These are phyloP conservation scores for Pythium aristosporum DNA, from an alignment of 352 stramenopile species.

Conservation along the genomic window DNA sequence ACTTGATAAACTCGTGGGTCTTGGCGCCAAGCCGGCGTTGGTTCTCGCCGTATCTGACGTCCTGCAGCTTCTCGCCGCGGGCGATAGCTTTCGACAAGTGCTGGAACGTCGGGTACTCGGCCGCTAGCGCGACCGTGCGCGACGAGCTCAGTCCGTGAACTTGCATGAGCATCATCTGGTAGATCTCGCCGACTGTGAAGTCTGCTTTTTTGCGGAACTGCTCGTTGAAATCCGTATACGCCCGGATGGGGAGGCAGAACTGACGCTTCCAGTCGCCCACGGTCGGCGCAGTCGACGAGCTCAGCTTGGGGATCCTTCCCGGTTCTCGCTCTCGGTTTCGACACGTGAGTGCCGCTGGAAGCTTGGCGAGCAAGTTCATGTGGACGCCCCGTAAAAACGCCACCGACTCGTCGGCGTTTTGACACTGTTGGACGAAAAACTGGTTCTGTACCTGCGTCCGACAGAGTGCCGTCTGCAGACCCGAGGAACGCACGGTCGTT, in stretches of 20 bases:
- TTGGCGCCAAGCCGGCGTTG: slow-evolving; percentile 25
- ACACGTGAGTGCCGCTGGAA: slow-evolving; percentile 36
- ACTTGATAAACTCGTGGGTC: slow-evolving; percentile 19
- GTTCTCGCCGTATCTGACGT: slow-evolving; percentile 29
- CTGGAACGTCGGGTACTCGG: slow-evolving; percentile 50
- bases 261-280: slow-evolving; percentile 31
- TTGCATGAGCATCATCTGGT: slow-evolving; percentile 86
- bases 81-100: slow-evolving; percentile 41
- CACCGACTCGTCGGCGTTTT: slow-evolving; percentile 78
- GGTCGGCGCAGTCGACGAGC: neutral
- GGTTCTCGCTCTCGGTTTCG: slow-evolving; percentile 32
- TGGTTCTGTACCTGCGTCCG: slow-evolving; percentile 81
- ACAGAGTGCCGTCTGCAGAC: slow-evolving; percentile 71
- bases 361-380: slow-evolving; percentile 53
- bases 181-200: slow-evolving; percentile 72
- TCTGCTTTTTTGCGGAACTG: slow-evolving; percentile 75
- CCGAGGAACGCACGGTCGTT: slow-evolving; percentile 55
- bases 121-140: slow-evolving; percentile 44
- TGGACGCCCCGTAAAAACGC: slow-evolving; percentile 70
- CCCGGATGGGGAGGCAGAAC: slow-evolving; percentile 51
- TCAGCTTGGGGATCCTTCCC: neutral
- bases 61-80: slow-evolving; percentile 11
- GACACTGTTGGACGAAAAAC: slow-evolving; percentile 80
- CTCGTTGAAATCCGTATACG: slow-evolving; percentile 63
- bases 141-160: slow-evolving; percentile 53